A percentile compares a stretch with the other conserved stretches of the same genome.
Conservation (phyloP, 1,139 yeast genomes). For the Yamadazyma epiphylla region DNA sequence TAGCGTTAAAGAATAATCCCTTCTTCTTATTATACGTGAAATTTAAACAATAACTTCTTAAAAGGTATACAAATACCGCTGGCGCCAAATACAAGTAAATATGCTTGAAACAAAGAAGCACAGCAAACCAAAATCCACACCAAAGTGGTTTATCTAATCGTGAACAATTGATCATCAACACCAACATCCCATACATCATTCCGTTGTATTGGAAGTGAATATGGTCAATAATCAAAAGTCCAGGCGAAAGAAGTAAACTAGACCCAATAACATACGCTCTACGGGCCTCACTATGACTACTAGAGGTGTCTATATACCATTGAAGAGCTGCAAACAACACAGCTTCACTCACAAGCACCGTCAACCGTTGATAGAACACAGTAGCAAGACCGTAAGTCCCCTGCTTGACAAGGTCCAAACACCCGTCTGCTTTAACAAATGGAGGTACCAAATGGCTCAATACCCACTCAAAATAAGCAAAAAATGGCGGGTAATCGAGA, state of each 20-base stretch:
- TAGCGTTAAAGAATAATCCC: conserved; percentile 19
- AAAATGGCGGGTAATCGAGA: conserved; percentile 94
- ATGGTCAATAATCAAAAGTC: conserved; percentile 81
- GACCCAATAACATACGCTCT: conserved; percentile 76
- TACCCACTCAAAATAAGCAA: conserved; percentile 89
- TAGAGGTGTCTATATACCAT: conserved; percentile 59
- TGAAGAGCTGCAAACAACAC: conserved; percentile 69
- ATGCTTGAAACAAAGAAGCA: conserved; percentile 87
- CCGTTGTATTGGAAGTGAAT: conserved; percentile 96
- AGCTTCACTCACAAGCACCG: conserved; percentile 77
- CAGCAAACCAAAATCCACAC: conserved; percentile 73
- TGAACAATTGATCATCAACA: conserved; percentile 72
- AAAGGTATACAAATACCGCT: conserved; percentile 77
- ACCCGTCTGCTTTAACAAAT: conserved; percentile 66
- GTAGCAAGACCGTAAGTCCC: conserved; percentile 79
- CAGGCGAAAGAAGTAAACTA: conserved; percentile 84
- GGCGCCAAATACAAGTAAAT: conserved; percentile 93
- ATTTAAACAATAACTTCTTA: conserved; percentile 66
- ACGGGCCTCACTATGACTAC: conserved; percentile 28
- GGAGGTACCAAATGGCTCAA: conserved; percentile 70
- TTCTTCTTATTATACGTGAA: conserved; percentile 29
- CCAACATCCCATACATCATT: conserved; percentile 79
- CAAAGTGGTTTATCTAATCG: conserved; percentile 51
- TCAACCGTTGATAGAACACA: conserved; percentile 70
- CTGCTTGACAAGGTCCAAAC: conserved; percentile 61